phyloP scores from a whole-genome alignment of 768 basidiomycete species.

The Calocera cornea region DNA sequence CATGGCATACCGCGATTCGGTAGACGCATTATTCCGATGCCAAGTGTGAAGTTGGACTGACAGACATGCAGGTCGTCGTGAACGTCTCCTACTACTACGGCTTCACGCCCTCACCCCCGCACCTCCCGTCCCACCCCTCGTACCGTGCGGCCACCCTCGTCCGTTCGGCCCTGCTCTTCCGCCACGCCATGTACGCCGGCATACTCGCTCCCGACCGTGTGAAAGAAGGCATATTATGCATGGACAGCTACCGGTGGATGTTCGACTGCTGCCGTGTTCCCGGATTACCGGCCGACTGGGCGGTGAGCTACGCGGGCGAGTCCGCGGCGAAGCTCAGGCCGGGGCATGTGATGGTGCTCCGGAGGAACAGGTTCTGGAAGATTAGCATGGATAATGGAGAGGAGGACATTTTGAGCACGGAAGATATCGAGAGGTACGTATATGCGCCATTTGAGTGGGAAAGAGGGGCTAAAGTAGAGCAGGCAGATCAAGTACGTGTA shows the following conservation, averaged over 20 bases:
- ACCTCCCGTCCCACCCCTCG: slow-evolving; percentile 43
- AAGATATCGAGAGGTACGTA: slow-evolving; percentile 49
- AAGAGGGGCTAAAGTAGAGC: background rate
- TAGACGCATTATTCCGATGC: slow-evolving; percentile 25
- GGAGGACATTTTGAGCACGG: slow-evolving; percentile 46
- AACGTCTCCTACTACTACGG: slow-evolving; percentile 96
- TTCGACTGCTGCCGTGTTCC: slow-evolving; percentile 81
- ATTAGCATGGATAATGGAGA: slow-evolving; percentile 41
- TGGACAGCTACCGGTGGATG: slow-evolving; percentile 84
- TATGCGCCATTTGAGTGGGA: background rate
- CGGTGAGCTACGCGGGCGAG: slow-evolving; percentile 47
- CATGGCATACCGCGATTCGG: slow-evolving; percentile 73
- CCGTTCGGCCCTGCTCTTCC: slow-evolving; percentile 59
- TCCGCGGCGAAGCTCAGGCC: slow-evolving; percentile 40
- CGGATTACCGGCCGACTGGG: slow-evolving; percentile 60
- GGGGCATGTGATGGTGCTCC: slow-evolving; percentile 74
- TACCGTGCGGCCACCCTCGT: slow-evolving; percentile 60
- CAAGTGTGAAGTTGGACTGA: background rate
- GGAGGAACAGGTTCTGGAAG: slow-evolving; percentile 76
- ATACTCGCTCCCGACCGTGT: slow-evolving; percentile 48
- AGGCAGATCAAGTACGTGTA: slow-evolving; percentile 66
- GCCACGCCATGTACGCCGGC: slow-evolving; percentile 53
- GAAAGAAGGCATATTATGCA: slow-evolving; percentile 60
- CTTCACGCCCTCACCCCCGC: slow-evolving; percentile 51
- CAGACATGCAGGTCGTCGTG: slow-evolving; percentile 46